phyloP scores from a whole-genome alignment of 2,329 filamentous ascomycete genomes.

The Amphichorda felina region DNA sequence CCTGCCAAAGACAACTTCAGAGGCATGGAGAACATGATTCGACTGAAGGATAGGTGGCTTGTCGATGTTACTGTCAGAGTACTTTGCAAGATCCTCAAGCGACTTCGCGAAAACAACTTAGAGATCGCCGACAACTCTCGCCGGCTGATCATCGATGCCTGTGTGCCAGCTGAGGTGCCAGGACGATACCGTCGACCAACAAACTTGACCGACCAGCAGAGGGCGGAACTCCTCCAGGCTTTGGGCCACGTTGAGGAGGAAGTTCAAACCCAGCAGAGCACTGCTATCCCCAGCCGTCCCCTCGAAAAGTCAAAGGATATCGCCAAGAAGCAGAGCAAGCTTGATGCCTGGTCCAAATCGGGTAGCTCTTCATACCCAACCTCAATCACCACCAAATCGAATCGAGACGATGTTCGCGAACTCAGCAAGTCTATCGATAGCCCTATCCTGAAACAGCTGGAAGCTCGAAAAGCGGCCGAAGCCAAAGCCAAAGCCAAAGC shows the following conservation, averaged over 20 bases:
- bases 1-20: constrained; percentile 37
- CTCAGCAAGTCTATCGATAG: constrained; percentile 34
- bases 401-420: constrained; percentile 33
- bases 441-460: constrained; percentile 33
- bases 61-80: constrained; percentile 72
- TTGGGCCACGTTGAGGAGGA: constrained; percentile 47
- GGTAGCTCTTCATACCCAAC: constrained; percentile 12
- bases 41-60: constrained; percentile 78
- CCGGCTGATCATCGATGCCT: constrained; percentile 53
- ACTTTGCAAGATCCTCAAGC: constrained; percentile 70
- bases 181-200: constrained; percentile 54
- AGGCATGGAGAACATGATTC: constrained; percentile 76
- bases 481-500: constrained; percentile 14
- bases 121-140: constrained; percentile 51
- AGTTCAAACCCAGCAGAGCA: constrained; percentile 33
- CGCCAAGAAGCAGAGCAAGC: constrained; percentile 43
- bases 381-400: constrained; percentile 13
- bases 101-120: constrained; percentile 67
- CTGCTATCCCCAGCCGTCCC: constrained; percentile 14
- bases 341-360: constrained; percentile 52
- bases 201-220: constrained; percentile 71
- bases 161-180: constrained; percentile 41
- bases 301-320: constrained; percentile 17
- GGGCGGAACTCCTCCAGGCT: constrained; percentile 64
- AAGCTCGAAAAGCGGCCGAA: constrained; percentile 20